phyloP scores from a whole-genome alignment of 2,329 filamentous ascomycete species.

The Fusarium musae region DNA sequence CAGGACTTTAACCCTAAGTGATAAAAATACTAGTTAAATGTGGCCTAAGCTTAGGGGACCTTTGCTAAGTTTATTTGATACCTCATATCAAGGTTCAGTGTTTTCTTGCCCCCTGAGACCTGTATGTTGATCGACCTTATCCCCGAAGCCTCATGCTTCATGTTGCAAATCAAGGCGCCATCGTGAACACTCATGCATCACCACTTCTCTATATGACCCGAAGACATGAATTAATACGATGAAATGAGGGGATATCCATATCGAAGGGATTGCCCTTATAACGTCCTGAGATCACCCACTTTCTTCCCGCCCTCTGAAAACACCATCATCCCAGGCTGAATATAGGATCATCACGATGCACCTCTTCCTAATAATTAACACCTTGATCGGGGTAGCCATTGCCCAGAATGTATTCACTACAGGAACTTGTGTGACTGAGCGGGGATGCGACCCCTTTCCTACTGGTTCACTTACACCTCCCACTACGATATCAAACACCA shows the following conservation, averaged over 20 bases:
- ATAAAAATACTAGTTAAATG: no score
- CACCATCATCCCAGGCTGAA: neutral
- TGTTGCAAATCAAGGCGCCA: neutral
- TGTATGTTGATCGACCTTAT: no score
- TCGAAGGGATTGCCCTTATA: neutral
- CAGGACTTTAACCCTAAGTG: no score
- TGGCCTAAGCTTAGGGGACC: no score
- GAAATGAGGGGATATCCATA: neutral
- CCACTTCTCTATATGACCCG: neutral
- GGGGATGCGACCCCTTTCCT: neutral
- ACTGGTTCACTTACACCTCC: neutral
- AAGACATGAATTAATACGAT: neutral
- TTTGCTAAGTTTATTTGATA: no score
- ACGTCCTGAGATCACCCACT: neutral
- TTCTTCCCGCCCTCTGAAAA: neutral
- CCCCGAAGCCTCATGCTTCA: neutral
- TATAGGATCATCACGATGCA: neutral
- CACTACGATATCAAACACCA: neutral
- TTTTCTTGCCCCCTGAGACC: no score
- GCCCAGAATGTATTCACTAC: neutral
- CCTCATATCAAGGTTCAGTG: no score
- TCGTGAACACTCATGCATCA: neutral
- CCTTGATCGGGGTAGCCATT: neutral
- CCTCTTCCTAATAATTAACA: neutral
- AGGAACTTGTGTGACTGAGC: neutral